Base-by-base conservation (phyloP, 345 rosid species). In the Sapria himalayana region DNA sequence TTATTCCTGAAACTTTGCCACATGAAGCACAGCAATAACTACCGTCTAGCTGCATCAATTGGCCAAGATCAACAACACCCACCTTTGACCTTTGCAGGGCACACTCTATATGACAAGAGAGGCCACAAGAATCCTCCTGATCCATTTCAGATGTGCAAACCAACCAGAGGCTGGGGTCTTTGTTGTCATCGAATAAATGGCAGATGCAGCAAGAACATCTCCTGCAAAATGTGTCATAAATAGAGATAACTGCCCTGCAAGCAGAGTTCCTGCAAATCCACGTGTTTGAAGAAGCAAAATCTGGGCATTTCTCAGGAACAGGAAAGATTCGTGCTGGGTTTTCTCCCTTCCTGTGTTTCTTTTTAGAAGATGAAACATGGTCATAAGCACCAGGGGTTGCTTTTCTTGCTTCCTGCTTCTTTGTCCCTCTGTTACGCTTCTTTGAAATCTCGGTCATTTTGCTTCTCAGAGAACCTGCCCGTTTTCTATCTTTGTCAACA, bases 151-250 rank as follows among this genome's bases (percentile, higher is more conserved):
- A 60, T 19, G 67, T 33, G 59, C 84, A 74, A 33, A 71, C 70
- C 72, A 77, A 64, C 89, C 89, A 77, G 29, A 73, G 76, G 61
- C 81, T 77, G 11, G 81, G 78, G 52, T 77, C 89, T 62, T 73
- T 77, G 51, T 84, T 91, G 48, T 80, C 95, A 59, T 91, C 99
- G 54, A 76, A 91, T 24, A 51, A 36, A 61, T 84, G 93, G 46
- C 99, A 91, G 22, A 91, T 74, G 29, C 92, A 84, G 57, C 99
- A 91, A 45, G 99, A 91, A 49, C 99, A 91, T 55, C 99, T 80
- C 65, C 57, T 77, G 73, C 99, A 91, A 52, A 84, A 91, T 23
- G 79, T 60, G 50, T 77, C 92, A 22, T 70, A 79, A 21, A 59
- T 49, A 41, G 81, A 64, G 10, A 73, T 56, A 33, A 57, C 39